A percentile compares a stretch with the other conserved stretches of the same genome.
These are phyloP conservation scores for Plasmodium adleri DNA, from an alignment of 169 alveolate genomes.

Conservation along the genomic window DNA sequence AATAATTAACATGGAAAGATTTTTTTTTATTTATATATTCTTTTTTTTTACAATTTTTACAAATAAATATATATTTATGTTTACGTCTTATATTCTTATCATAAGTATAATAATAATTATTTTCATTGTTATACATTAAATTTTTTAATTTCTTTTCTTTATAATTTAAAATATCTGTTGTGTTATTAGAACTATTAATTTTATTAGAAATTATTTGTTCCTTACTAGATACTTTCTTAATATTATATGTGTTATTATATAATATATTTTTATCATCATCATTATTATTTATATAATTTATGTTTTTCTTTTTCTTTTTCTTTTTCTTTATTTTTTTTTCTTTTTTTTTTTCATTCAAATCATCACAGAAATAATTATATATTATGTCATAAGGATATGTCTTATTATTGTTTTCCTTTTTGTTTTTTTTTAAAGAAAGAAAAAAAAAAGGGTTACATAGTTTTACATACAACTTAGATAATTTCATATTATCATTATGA, in stretches of 20 bases:
- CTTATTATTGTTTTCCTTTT: neutral
- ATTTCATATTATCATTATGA: neutral
- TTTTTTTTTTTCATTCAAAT: neutral
- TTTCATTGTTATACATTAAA: conserved; percentile 13
- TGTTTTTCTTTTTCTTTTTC: neutral
- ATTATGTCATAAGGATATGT: conserved; percentile 7
- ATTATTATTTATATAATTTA: neutral
- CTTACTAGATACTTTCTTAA: neutral
- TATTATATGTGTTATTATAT: neutral
- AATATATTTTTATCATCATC: neutral
- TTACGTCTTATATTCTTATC: conserved; percentile 3
- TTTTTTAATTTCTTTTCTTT: neutral
- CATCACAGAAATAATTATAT: conserved; percentile 27
- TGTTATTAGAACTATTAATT: neutral
- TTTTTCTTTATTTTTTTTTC: neutral
- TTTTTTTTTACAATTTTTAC: conserved; percentile 43
- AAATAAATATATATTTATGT: conserved; percentile 18
- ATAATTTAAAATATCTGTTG: neutral
- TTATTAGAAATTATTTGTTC: neutral
- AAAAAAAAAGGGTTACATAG: neutral
- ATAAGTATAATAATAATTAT: conserved; percentile 17
- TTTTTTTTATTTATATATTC: conserved; percentile 7
- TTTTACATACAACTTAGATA: conserved; percentile 32
- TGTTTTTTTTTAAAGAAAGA: neutral
- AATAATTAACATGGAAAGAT: conserved; percentile 1